Evolutionary conservation across 345 rosid species (phyloP).

Genomic region (Citrus sp.): DNA sequence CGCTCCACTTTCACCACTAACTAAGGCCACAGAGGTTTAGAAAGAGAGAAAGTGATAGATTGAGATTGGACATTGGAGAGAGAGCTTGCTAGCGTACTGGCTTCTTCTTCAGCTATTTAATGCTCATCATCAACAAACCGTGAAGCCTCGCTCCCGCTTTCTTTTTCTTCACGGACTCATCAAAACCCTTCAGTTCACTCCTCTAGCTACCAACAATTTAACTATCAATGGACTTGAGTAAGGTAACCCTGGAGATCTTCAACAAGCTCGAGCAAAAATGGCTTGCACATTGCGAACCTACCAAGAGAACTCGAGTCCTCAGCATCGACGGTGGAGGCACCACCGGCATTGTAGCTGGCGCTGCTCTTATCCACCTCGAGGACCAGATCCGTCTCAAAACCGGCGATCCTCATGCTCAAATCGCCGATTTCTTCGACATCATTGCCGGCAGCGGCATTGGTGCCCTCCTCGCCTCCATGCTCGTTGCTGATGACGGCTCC

Average conservation of each 20-base stretch:
- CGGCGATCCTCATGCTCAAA: slow-evolving; percentile 61
- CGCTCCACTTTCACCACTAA: neutral
- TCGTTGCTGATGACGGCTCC: slow-evolving; percentile 68
- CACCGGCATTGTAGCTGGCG: slow-evolving; percentile 61
- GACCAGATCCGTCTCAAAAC: slow-evolving; percentile 80
- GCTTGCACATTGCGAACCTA: slow-evolving; percentile 76
- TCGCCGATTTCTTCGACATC: slow-evolving; percentile 87
- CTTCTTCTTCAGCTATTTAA: slow-evolving; percentile 18
- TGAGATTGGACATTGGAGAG: neutral
- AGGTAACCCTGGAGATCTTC: slow-evolving; percentile 91
- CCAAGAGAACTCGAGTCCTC: slow-evolving; percentile 67
- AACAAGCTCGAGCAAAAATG: slow-evolving; percentile 83
- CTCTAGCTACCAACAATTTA: neutral
- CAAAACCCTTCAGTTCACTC: neutral
- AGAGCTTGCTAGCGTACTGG: neutral
- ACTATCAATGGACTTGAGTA: slow-evolving; percentile 65
- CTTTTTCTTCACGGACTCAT: slow-evolving; percentile 9
- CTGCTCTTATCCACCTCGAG: slow-evolving; percentile 71
- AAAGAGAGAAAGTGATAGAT: slow-evolving; percentile 7
- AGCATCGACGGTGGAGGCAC: slow-evolving; percentile 92
- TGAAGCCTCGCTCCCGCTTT: slow-evolving; percentile 8
- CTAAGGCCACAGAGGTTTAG: slow-evolving; percentile 3
- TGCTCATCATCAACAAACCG: slow-evolving; percentile 32
- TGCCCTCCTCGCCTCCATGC: slow-evolving; percentile 68
- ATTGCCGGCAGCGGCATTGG: slow-evolving; percentile 90